These are phyloP conservation scores for Santalum album DNA, from an alignment of 164 flowering plant genomes.

Conservation along the genomic window DNA sequence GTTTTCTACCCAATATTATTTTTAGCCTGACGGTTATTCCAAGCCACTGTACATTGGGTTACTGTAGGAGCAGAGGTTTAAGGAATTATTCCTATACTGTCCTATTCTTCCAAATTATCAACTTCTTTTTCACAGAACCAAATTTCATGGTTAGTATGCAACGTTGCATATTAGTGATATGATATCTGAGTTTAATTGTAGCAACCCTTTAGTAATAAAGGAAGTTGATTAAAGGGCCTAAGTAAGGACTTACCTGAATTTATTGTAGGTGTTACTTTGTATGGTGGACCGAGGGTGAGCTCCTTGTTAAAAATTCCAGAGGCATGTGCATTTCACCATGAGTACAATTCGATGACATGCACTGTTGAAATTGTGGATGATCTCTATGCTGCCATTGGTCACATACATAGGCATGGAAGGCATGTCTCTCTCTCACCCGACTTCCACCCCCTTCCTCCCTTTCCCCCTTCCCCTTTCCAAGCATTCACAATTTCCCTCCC, in stretches of 20 bases:
- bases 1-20: too few relatives aligned
- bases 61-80: too few relatives aligned
- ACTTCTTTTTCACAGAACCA: too few relatives aligned
- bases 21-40: too few relatives aligned
- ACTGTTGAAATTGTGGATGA: conserved; percentile 90
- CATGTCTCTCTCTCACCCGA: conserved; percentile 9
- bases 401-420: conserved; percentile 95
- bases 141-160: too few relatives aligned
- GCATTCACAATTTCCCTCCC: neutral
- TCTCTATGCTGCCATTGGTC: conserved; percentile 79
- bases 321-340: conserved; percentile 69
- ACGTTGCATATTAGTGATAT: too few relatives aligned
- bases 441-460: neutral
- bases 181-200: too few relatives aligned
- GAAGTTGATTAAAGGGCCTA: too few relatives aligned
- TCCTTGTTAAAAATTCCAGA: conserved; percentile 44
- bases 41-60: too few relatives aligned
- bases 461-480: neutral
- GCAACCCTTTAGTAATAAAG: too few relatives aligned
- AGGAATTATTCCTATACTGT: too few relatives aligned
- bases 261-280: conserved; percentile 62
- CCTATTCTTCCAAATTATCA: too few relatives aligned
- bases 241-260: neutral
- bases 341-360: conserved; percentile 82
- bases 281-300: conserved; percentile 83